Evolutionary conservation across 306 rosid genomes (phyloP).

Genomic region (Castanopsis chinensis): DNA sequence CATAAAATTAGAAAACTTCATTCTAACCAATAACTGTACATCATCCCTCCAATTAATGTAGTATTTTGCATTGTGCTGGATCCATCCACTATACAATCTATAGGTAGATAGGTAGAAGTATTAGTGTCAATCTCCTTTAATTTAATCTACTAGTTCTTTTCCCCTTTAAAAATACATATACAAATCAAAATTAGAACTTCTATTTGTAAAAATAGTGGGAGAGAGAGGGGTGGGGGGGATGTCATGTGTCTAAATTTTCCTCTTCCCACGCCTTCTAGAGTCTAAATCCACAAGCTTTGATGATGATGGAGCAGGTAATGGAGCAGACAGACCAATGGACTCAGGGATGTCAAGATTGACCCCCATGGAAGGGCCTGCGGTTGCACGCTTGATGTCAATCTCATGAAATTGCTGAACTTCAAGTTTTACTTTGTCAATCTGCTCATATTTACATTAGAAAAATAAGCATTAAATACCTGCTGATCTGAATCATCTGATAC

Average conservation of each 20-base stretch:
- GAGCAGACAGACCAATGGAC: constrained; percentile 74
- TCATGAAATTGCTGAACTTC: constrained; percentile 51
- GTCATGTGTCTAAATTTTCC: constrained; percentile 47
- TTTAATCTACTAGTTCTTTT: constrained; percentile 13
- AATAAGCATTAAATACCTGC: constrained; percentile 6
- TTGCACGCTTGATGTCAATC: constrained; percentile 54
- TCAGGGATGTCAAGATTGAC: constrained; percentile 86
- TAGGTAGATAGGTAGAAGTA: neutral
- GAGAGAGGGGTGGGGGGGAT: too few relatives aligned
- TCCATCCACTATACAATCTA: neutral
- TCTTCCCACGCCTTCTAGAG: constrained; percentile 62
- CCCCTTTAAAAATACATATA: constrained; percentile 2
- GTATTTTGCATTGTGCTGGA: constrained; percentile 18
- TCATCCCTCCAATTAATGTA: constrained; percentile 25
- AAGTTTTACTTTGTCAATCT: constrained; percentile 66
- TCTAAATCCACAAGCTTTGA: constrained; percentile 77
- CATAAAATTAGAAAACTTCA: neutral
- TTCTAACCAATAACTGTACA: constrained; percentile 33
- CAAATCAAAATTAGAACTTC: constrained; percentile 6
- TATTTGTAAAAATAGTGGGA: constrained; percentile 15
- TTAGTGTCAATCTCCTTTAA: constrained; percentile 7
- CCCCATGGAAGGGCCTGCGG: constrained; percentile 49
- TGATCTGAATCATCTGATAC: neutral
- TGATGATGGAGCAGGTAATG: constrained; percentile 48
- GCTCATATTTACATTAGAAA: constrained; percentile 24